phyloP scores from a whole-genome alignment of 257 asterid species.

The Primulina tabacum region DNA sequence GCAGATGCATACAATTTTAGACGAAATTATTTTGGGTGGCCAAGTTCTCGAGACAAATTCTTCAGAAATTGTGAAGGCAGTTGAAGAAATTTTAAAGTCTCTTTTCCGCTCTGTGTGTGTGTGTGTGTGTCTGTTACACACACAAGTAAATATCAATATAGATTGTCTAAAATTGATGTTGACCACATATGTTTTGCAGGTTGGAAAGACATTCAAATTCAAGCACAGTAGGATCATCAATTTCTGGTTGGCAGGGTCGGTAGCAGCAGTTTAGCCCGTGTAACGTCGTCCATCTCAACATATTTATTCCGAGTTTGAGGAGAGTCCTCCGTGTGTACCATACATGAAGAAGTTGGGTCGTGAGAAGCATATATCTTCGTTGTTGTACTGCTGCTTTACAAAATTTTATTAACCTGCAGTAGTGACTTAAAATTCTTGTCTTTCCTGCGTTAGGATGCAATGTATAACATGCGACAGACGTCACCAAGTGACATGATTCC shows the following conservation, averaged over 20 bases:
- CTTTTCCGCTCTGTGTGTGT: conserved; percentile 6
- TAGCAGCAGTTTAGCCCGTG: conserved; percentile 33
- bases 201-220: conserved; percentile 52
- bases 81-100: conserved; percentile 71
- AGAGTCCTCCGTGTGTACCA: background rate
- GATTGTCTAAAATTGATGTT: conserved; percentile 10
- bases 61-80: conserved; percentile 70
- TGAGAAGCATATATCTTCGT: background rate
- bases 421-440: background rate
- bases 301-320: background rate
- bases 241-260: conserved; percentile 64
- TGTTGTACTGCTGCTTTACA: background rate
- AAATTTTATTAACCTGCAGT: background rate
- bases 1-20: conserved; percentile 88
- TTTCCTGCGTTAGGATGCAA: background rate
- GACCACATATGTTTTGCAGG: conserved; percentile 48
- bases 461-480: too few species aligned
- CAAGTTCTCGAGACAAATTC: conserved; percentile 91
- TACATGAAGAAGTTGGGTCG: background rate
- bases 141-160: background rate
- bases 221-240: conserved; percentile 41
- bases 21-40: conserved; percentile 90
- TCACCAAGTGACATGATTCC: background rate
- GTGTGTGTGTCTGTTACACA: background rate
- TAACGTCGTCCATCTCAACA: conserved; percentile 17